Conservation (phyloP, 345 rosid species). For the Laguncularia racemosa region DNA sequence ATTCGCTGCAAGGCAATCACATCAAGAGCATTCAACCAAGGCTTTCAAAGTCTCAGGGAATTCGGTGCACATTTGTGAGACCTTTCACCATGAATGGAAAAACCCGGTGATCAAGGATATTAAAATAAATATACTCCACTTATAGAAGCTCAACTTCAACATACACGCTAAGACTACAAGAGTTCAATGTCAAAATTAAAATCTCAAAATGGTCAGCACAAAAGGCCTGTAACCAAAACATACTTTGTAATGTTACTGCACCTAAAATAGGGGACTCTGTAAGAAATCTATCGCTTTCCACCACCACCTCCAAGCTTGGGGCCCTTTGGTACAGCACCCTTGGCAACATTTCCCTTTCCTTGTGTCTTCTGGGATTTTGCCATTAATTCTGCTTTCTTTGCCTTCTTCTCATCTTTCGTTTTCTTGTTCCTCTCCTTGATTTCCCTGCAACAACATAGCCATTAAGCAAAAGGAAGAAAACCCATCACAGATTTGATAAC, state of each 20-base stretch:
- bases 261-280: not conserved
- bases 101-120: too few species aligned
- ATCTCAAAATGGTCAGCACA: too few species aligned
- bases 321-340: constrained; percentile 16
- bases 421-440: constrained; percentile 19
- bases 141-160: too few species aligned
- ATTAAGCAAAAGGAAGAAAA: not conserved
- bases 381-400: constrained; percentile 15
- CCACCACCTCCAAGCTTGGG: constrained; percentile 19
- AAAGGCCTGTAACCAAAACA: not conserved
- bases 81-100: too few species aligned
- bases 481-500: not conserved
- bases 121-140: too few species aligned
- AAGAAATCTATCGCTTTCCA: constrained; percentile 12
- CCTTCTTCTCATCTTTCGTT: constrained; percentile 22
- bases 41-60: too few species aligned
- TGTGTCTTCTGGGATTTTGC: constrained; percentile 13
- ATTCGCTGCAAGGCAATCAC: too few species aligned
- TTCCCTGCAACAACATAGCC: constrained; percentile 5
- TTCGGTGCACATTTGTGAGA: too few species aligned
- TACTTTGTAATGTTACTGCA: not conserved
- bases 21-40: too few species aligned
- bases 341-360: constrained; percentile 10
- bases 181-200: too few species aligned
- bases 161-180: too few species aligned